Evolutionary conservation across 352 stramenopile species (phyloP), one percentile per base, ranked within the genome.

Genomic region (Pythium utonaiense): DNA sequence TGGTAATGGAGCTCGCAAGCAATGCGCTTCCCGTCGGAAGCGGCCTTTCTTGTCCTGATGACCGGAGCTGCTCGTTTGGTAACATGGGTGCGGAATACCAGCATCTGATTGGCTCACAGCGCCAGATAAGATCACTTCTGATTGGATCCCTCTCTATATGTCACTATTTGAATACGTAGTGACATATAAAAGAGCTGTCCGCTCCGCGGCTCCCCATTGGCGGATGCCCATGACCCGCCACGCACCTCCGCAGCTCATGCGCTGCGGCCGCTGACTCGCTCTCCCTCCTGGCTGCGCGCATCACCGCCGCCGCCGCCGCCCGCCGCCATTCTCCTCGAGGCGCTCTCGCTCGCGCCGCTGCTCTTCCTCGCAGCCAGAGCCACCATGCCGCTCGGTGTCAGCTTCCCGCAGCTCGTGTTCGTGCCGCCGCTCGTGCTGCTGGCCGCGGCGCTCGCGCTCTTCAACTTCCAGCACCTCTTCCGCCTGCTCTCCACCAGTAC

Each of bases 401-500:
- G 51, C 36, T 58, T 86, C 24, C 67, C 78, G 47, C 80, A 93
- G 54, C 62, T 91, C 42, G 66, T 91, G 55, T 67, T 93, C 57
- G 63, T 92, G 70, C 82, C 84, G 67, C 77, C 82, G 50, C 51
- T 90, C 56, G 61, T 92, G 73, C 71, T 92, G 53, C 34, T 93
- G 28, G 67, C 75, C 14, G 77, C 82, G 56, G 74, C 71, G 24
- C 63, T 92, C 21, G 75, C 82, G 75, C 79, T 93, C 57, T 88
- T 89, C 57, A 85, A 82, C 68, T 93, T 92, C 71, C 83, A 93
- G 71, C 86, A 85, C 42, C 63, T 86, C 48, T 91, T 84, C 64
- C 73, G 72, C 42, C 74, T 86, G 45, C 67, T 91, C 52, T 84
- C 82, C 36, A 64, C 70, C 50, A 82, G 84, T 93, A 56, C 34